Percentiles rank a stretch among this genome's conserved stretches.
Conservation (phyloP, 2,329 filamentous ascomycete genomes). For the Aspergillus brasiliensis region DNA sequence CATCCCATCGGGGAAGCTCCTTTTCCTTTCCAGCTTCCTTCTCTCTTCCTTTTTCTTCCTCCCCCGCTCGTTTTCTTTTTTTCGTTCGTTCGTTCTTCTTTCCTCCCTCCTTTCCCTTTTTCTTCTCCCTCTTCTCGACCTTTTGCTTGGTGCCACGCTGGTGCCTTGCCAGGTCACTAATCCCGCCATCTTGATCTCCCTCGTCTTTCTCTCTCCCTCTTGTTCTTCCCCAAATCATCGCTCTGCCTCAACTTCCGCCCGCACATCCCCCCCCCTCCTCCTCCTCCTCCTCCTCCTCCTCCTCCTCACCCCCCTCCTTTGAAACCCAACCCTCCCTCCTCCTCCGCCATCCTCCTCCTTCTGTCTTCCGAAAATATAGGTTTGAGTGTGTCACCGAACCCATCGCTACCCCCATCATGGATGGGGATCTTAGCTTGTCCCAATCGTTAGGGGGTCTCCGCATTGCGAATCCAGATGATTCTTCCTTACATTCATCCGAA, state of each 20-base stretch:
- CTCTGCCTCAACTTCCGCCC: slow-evolving; percentile 8
- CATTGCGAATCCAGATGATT: slow-evolving; percentile 93
- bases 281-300: too few relatives aligned
- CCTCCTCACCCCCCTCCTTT: neutral
- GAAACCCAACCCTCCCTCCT: slow-evolving; percentile 5
- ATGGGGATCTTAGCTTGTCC: slow-evolving; percentile 88
- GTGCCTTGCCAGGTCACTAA: slow-evolving; percentile 10
- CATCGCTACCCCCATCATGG: slow-evolving; percentile 61
- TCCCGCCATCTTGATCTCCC: slow-evolving; percentile 12
- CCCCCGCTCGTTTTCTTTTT: neutral
- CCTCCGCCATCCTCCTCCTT: neutral
- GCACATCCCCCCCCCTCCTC: slow-evolving; percentile 6
- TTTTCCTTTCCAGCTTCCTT: neutral
- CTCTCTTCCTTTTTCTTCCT: neutral
- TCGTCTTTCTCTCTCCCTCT: slow-evolving; percentile 9
- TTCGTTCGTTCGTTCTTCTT: neutral
- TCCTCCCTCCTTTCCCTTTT: neutral
- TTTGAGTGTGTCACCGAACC: neutral
- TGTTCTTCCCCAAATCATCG: slow-evolving; percentile 2
- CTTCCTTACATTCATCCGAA: slow-evolving; percentile 47
- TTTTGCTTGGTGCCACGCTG: slow-evolving; percentile 12
- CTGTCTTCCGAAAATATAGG: neutral
- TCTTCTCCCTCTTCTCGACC: slow-evolving; percentile 4
- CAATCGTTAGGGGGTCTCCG: slow-evolving; percentile 90
- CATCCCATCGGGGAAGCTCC: neutral